Conservation (phyloP, 1,284 basidiomycete species). For the Microbotryum saponariae region DNA sequence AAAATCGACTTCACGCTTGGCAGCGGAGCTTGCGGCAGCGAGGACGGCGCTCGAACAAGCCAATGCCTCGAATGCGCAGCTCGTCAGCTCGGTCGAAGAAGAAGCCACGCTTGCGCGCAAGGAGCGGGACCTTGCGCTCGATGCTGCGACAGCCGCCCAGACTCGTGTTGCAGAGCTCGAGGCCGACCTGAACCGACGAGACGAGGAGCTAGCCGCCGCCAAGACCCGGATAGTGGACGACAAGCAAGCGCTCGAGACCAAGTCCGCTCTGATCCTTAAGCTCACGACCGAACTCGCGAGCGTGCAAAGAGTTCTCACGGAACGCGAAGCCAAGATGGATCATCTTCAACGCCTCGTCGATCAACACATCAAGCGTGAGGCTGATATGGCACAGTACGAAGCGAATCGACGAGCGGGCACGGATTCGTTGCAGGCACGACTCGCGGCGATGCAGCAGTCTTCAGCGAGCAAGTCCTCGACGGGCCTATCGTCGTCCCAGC, state of each 20-base stretch:
- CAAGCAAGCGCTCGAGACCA: background rate
- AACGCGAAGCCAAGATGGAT: background rate
- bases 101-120: background rate
- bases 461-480: background rate
- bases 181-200: slow-evolving; percentile 2
- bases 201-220: background rate
- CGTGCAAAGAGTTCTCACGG: background rate
- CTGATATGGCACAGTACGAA: slow-evolving; percentile 3
- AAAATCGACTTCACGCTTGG: too few relatives aligned
- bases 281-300: background rate
- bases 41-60: too few relatives aligned
- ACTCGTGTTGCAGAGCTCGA: slow-evolving; percentile 14
- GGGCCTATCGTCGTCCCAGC: background rate
- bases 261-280: background rate
- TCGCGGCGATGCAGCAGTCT: slow-evolving; percentile 9
- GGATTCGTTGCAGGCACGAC: slow-evolving; percentile 12
- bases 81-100: too few relatives aligned
- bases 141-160: slow-evolving; percentile 6
- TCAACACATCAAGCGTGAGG: slow-evolving; percentile 3
- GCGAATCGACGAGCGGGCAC: slow-evolving; percentile 9
- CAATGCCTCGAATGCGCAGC: too few relatives aligned
- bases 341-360: slow-evolving; percentile 9
- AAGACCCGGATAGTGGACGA: background rate
- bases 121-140: slow-evolving; percentile 15
- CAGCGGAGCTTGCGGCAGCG: too few relatives aligned